A percentile compares a stretch with the other conserved stretches of the same genome.
Evolutionary conservation across 805 yeast genomes (phyloP).

Genomic region (Candida coquimbonensis): DNA sequence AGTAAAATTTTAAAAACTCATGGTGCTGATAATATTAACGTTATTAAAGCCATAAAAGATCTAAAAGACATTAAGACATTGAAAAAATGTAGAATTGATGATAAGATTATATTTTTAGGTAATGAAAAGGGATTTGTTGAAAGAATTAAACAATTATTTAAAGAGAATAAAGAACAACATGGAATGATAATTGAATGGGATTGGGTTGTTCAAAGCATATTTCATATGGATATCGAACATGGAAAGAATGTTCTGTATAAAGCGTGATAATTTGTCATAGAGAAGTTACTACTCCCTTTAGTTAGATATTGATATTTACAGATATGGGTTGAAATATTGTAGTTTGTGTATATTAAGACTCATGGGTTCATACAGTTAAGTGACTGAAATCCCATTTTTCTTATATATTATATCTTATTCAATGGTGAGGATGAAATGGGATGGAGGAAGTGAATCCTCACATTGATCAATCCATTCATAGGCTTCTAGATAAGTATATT

Average conservation of each 20-base stretch:
- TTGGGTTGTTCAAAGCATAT: slow-evolving; percentile 53
- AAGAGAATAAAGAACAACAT: slow-evolving; percentile 10
- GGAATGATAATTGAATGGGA: slow-evolving; percentile 51
- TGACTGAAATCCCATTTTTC: no score
- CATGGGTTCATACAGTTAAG: no score
- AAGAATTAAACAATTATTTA: slow-evolving; percentile 22
- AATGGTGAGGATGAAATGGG: no score
- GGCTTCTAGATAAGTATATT: no score
- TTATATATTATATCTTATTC: no score
- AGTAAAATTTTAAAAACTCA: slow-evolving; percentile 53
- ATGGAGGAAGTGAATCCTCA: no score
- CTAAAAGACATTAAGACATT: slow-evolving; percentile 16
- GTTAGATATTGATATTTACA: no score
- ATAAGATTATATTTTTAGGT: slow-evolving; percentile 21
- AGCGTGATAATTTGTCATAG: not conserved
- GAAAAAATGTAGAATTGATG: slow-evolving; percentile 7
- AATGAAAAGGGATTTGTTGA: slow-evolving; percentile 28
- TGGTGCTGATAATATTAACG: slow-evolving; percentile 35
- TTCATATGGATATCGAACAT: slow-evolving; percentile 32
- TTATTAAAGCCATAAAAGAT: slow-evolving; percentile 23
- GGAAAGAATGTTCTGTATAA: slow-evolving; percentile 6
- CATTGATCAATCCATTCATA: no score
- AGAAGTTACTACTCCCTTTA: no score
- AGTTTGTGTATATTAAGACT: no score
- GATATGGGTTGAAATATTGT: no score